Percentiles rank a stretch among this genome's conserved stretches.
phyloP scores from a whole-genome alignment of 371 early-diverging fungal genomes.

The Enterospora canceri region DNA sequence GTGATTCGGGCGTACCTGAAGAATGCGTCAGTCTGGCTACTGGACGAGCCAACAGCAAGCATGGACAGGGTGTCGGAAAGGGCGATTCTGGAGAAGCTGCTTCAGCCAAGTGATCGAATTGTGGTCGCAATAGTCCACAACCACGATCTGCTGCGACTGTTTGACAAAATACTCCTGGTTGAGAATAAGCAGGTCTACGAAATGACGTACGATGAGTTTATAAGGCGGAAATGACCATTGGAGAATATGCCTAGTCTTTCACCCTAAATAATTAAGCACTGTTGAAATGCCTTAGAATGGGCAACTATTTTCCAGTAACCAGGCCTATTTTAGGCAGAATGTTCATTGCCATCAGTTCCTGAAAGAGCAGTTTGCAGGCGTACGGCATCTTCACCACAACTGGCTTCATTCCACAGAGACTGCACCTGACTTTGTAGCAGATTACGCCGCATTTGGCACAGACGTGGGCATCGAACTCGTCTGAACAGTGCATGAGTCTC shows the following conservation, averaged over 20 bases:
- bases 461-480: conserved; percentile 76
- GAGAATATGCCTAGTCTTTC: neutral
- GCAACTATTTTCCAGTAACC: neutral
- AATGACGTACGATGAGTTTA: neutral
- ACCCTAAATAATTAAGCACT: neutral
- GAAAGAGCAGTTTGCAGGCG: conserved; percentile 66
- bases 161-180: conserved; percentile 38
- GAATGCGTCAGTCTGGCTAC: conserved; percentile 57
- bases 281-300: neutral
- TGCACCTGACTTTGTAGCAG: conserved; percentile 66
- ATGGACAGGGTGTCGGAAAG: conserved; percentile 61
- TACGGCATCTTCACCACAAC: conserved; percentile 86
- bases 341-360: conserved; percentile 88
- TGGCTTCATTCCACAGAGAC: conserved; percentile 67
- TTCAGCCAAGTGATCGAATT: conserved; percentile 9
- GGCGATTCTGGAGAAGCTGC: conserved; percentile 16
- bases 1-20: conserved; percentile 59
- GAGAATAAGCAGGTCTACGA: conserved; percentile 6
- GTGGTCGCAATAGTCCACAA: conserved; percentile 46
- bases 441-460: conserved; percentile 80
- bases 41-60: conserved; percentile 59
- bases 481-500: conserved; percentile 80
- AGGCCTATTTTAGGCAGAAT: conserved; percentile 64
- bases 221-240: neutral
- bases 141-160: conserved; percentile 26